phyloP scores from a whole-genome alignment of 306 rosid genomes.

The Sesbania bispinosa region DNA sequence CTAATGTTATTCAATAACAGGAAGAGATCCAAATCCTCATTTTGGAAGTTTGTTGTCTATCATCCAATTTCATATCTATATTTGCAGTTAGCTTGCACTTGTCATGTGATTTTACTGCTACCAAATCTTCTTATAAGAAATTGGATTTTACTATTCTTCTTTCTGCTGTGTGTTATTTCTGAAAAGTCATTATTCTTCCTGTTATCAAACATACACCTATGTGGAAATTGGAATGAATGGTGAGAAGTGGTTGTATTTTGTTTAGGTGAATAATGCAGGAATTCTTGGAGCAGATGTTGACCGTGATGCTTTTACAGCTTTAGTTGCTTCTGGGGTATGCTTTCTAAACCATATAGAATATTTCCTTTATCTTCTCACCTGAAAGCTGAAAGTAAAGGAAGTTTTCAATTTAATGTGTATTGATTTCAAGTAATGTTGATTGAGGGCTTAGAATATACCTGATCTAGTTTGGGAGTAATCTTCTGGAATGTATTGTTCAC shows the following conservation, averaged over 20 bases:
- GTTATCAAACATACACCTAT: neutral
- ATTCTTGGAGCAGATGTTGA: neutral
- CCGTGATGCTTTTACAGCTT: constrained; percentile 1
- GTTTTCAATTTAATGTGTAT: neutral
- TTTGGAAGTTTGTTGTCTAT: neutral
- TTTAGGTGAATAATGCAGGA: constrained; percentile 40
- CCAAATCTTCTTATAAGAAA: too few relatives aligned
- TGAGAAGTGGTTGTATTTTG: neutral
- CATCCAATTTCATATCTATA: neutral
- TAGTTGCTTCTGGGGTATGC: neutral
- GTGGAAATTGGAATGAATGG: neutral
- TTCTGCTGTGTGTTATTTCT: neutral
- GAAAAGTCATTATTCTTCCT: neutral
- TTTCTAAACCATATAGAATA: neutral
- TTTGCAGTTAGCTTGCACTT: neutral
- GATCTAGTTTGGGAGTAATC: neutral
- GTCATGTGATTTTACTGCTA: too few relatives aligned
- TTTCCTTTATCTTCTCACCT: neutral
- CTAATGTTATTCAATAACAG: neutral
- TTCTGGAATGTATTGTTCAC: neutral
- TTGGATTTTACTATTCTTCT: neutral
- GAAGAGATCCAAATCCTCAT: neutral
- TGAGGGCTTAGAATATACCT: neutral
- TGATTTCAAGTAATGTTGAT: neutral
- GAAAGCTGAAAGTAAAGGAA: neutral